Conservation (phyloP, 2,329 filamentous ascomycete species). For the Fonsecaea multimorphosa region DNA sequence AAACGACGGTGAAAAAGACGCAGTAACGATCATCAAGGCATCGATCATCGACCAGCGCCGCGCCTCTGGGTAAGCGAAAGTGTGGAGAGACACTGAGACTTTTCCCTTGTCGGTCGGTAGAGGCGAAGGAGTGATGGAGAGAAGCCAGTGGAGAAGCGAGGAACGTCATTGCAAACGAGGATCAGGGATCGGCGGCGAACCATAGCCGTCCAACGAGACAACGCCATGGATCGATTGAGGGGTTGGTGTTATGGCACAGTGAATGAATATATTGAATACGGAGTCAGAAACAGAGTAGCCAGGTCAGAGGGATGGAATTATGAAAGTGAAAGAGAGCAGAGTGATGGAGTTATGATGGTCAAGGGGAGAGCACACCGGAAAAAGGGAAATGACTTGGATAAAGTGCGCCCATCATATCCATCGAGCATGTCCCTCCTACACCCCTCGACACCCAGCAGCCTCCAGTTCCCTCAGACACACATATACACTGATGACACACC, state of each 20-base stretch:
- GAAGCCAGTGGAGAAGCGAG: background rate
- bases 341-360: too few species aligned
- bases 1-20: background rate
- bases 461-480: background rate
- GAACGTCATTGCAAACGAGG: background rate
- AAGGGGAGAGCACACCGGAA: too few species aligned
- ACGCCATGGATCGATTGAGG: background rate
- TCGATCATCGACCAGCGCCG: background rate
- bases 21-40: slow-evolving; percentile 2
- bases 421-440: too few species aligned
- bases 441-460: too few species aligned
- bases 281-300: too few species aligned
- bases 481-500: too few species aligned
- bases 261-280: too few species aligned
- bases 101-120: background rate
- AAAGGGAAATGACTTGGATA: background rate
- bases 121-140: background rate
- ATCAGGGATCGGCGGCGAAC: slow-evolving; percentile 4
- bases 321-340: background rate
- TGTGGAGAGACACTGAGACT: background rate
- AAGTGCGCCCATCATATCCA: too few species aligned
- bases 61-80: background rate
- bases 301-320: too few species aligned
- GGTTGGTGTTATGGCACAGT: background rate
- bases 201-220: background rate